Evolutionary conservation across 164 flowering plant genomes (phyloP), one percentile per base, ranked within the genome.

Genomic region (Aristolochia fimbriata): DNA sequence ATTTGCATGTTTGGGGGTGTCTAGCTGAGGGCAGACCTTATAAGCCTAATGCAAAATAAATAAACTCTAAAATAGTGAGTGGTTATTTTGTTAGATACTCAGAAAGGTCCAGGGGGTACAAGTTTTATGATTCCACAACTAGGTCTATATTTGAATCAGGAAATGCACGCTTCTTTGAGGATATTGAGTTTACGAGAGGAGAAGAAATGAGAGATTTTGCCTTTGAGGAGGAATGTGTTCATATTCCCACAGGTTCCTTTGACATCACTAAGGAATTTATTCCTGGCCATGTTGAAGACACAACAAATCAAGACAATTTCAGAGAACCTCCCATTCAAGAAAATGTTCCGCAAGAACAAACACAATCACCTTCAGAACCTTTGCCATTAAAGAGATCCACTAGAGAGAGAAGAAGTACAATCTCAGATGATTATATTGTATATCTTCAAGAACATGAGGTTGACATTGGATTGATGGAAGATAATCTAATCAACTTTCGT

Each of bases 71-170:
- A 24, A 59, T 53, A 16, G 33, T 59, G 16, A 48, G 33, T 33
- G 53, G 33, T 3, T 59, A 16, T 33, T 59, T 59, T 47, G 47
- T 47, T 59, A 37, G 53, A 13, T 59, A 59, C 27, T 21, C 23
- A 59, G 43, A 59, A 33, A 59, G 6, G 52, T 25, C 58, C 30
- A 55, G 17, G 47, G 62, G 62, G n/a, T 59, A 47, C 9, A 59
- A 20, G n/a, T 47, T 47, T 47, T 48, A 47, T 25, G 7, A 25
- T 45, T 49, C 61, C 13, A 37, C 23, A 16, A 48, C n/a, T 43
- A 58, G 16, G 10, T 15, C 49, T n/a, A 58, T 7, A 11, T 25
- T 41, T 3, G 48, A 58, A 41, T 21, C 49, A 11, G 17, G 61
- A 13, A 43, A 58, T 58, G 61, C 61, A n/a, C 8, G 25, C 17